A percentile compares a stretch with the other conserved stretches of the same genome.
Evolutionary conservation across 768 basidiomycete genomes (phyloP).

Genomic region (Pulveroboletus sp.): DNA sequence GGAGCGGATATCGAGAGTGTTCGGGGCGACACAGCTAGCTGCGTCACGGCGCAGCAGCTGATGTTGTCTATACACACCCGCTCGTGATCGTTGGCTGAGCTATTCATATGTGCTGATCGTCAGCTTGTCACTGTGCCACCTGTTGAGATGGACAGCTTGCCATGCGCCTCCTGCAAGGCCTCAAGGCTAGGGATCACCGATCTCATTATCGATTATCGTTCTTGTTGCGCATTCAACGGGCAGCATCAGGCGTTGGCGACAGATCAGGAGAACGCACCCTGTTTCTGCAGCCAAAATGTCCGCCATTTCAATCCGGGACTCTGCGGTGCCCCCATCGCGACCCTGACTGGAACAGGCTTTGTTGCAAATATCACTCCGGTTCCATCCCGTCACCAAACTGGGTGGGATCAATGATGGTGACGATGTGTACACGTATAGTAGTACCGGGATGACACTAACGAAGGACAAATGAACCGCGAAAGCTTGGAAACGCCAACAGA

Average conservation of each 20-base stretch:
- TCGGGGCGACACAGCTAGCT: too few relatives aligned
- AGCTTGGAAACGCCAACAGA: conserved; percentile 3
- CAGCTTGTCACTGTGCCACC: conserved; percentile 20
- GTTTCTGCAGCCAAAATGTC: conserved; percentile 2
- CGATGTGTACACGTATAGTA: conserved; percentile 20
- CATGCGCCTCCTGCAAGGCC: conserved; percentile 23
- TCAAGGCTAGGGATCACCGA: conserved; percentile 4
- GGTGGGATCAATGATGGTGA: conserved; percentile 10
- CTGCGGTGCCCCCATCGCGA: neutral
- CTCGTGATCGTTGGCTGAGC: neutral
- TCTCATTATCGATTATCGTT: conserved; percentile 10
- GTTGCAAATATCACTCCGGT: neutral
- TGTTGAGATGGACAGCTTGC: conserved; percentile 7
- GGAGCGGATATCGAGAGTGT: too few relatives aligned
- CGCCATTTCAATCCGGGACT: conserved; percentile 7
- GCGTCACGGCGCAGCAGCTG: too few relatives aligned
- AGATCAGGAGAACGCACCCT: conserved; percentile 13
- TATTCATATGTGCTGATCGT: conserved; percentile 13
- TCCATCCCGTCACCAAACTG: neutral
- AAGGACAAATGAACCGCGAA: conserved; percentile 25
- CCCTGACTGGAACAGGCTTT: conserved; percentile 8
- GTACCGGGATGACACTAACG: conserved; percentile 25
- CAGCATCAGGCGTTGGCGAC: conserved; percentile 9
- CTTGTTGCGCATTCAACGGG: too few relatives aligned
- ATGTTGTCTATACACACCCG: too few relatives aligned